phyloP scores from a whole-genome alignment of 2,329 filamentous ascomycete genomes.

The Chrysoporthe puriensis region DNA sequence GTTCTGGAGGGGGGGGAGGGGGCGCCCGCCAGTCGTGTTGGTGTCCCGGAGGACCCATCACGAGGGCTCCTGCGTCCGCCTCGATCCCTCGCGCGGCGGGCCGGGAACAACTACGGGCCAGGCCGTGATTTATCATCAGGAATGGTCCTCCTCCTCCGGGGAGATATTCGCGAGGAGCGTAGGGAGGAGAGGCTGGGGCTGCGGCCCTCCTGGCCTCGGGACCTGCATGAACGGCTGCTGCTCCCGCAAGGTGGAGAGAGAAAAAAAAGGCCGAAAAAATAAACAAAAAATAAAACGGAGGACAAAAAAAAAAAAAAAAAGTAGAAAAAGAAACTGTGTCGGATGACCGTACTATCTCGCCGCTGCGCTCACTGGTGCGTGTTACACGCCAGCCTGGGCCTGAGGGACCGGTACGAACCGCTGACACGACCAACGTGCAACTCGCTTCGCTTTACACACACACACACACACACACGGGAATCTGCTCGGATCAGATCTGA shows the following conservation, averaged over 20 bases:
- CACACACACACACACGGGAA: background rate
- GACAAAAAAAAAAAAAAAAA: too few species aligned
- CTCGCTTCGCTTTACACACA: background rate
- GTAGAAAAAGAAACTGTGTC: background rate
- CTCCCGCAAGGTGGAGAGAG: background rate
- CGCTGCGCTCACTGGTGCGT: background rate
- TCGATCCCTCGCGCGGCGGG: too few species aligned
- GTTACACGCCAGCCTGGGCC: slow-evolving; percentile 2
- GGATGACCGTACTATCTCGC: slow-evolving; percentile 5
- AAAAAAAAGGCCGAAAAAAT: too few species aligned
- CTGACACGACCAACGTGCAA: background rate
- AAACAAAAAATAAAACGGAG: too few species aligned
- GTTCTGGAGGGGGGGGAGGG: background rate
- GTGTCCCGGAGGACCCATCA: background rate
- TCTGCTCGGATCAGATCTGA: slow-evolving; percentile 19
- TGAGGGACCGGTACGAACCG: background rate
- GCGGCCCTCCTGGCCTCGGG: background rate
- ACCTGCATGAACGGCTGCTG: slow-evolving; percentile 9
- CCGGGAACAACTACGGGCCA: background rate
- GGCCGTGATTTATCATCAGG: too few species aligned
- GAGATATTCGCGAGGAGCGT: background rate
- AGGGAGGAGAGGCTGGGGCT: background rate
- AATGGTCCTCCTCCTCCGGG: too few species aligned
- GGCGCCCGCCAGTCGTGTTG: too few species aligned
- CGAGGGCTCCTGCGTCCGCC: background rate